Evolutionary conservation across 2,329 filamentous ascomycete species (phyloP), one percentile per base, ranked within the genome.

Genomic region (Chalara sp.): DNA sequence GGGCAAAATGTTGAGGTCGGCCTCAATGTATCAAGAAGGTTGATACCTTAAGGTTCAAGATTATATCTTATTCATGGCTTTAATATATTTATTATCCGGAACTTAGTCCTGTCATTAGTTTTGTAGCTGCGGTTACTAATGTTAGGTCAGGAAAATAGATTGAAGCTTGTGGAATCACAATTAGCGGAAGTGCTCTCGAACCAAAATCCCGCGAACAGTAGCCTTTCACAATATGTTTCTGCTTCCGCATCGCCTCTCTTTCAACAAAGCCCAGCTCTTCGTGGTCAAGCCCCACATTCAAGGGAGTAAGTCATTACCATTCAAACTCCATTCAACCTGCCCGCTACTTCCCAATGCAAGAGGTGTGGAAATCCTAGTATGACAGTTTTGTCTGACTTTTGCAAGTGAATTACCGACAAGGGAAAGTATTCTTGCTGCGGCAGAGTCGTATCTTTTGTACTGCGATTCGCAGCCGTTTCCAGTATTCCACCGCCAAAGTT

Each of bases 381-480:
- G 21, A 21, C 21, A 21, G 3, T 21, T 21, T 21, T 21, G 21
- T 21, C 21, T 21, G 21, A 21, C 21, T 21, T 21, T 21, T 21
- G 21, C 21, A 21, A 21, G 21, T 21, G 21, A 21, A 2, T 55
- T 72, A 33, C 70, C 71, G 13, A 55, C 68, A 3, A 68, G 64
- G 65, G 67, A 71, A 32, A 63, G 68, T 29, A 65, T 74, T 5
- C 50, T 66, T 6, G 60, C 61, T 5, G 60, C 72, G 11, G 70
- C 69, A 10, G 64, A 71, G 44, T 58, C 70, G 2, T 79, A 77
- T 56, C 55, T 76, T 4, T 58, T 66, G 5, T 77, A 73, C 55
- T 75, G 73, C 49, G 72, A 78, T 48, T 72, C 69, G 29, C 76
- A 79, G 47, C 74, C 75, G 5, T 63, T 79, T 28, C 69, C 70